These are phyloP conservation scores for Gomphus bonarii DNA, from an alignment of 1,284 basidiomycete species.

Conservation along the genomic window DNA sequence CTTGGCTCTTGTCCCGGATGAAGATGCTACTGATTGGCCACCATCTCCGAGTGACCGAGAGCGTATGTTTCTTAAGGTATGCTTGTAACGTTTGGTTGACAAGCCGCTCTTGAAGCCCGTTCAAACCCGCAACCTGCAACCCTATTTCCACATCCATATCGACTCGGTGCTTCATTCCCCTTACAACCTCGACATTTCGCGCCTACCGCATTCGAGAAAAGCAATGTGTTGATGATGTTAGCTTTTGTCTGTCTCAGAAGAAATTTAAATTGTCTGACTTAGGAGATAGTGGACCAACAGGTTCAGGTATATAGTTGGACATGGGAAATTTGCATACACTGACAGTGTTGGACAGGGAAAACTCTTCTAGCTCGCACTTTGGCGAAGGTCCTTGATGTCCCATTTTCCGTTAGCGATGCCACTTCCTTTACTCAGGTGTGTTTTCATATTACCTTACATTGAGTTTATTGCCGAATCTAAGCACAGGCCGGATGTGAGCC, in stretches of 20 bases:
- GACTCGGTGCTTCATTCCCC: conserved; percentile 27
- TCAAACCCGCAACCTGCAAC: conserved; percentile 39
- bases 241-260: neutral
- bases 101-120: conserved; percentile 18
- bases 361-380: conserved; percentile 80
- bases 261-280: neutral
- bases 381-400: conserved; percentile 80
- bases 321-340: neutral
- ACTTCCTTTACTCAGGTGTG: conserved; percentile 71
- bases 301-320: conserved; percentile 47
- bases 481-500: conserved; percentile 67
- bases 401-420: conserved; percentile 84
- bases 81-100: conserved; percentile 7
- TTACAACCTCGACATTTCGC: conserved; percentile 32
- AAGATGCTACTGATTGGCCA: conserved; percentile 25
- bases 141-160: conserved; percentile 42
- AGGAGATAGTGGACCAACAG: conserved; percentile 62
- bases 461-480: conserved; percentile 4
- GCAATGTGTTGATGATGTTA: conserved; percentile 50
- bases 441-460: conserved; percentile 9
- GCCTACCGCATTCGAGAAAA: conserved; percentile 76
- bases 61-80: conserved; percentile 21
- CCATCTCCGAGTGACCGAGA: conserved; percentile 17
- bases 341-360: conserved; percentile 46
- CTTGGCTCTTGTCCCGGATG: conserved; percentile 37